phyloP scores from a whole-genome alignment of 306 rosid genomes.

The Ochetophila trinervis region DNA sequence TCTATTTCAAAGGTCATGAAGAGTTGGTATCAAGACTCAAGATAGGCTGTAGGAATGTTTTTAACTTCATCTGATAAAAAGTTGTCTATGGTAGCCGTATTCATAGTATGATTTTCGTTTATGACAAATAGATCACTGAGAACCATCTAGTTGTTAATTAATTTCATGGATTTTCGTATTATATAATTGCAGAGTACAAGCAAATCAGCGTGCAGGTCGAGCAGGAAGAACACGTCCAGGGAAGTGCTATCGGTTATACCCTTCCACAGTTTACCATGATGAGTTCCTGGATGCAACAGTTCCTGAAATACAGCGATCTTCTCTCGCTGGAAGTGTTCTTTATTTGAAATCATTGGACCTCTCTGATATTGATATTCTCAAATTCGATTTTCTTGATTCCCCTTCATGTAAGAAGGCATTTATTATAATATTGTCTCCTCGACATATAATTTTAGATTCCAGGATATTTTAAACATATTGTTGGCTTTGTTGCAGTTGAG shows the following conservation, averaged over 20 bases:
- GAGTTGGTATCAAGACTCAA: too few relatives aligned
- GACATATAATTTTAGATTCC: not conserved
- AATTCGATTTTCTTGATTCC: constrained; percentile 88
- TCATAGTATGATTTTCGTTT: not conserved
- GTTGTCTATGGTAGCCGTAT: too few relatives aligned
- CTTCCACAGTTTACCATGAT: constrained; percentile 60
- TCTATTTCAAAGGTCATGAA: too few relatives aligned
- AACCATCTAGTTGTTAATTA: not conserved
- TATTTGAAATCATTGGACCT: constrained; percentile 96
- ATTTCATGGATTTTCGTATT: not conserved
- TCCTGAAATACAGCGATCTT: constrained; percentile 95
- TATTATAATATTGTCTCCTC: not conserved
- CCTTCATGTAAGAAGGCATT: constrained; percentile 58
- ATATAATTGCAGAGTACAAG: constrained; percentile 75
- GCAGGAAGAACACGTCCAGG: constrained; percentile 98
- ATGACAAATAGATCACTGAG: not conserved
- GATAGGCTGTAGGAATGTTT: too few relatives aligned
- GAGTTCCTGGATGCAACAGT: constrained; percentile 83
- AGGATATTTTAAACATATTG: constrained; percentile 25
- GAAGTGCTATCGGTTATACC: constrained; percentile 88
- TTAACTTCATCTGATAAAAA: too few relatives aligned
- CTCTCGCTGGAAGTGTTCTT: constrained; percentile 92
- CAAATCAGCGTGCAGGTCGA: constrained; percentile 92
- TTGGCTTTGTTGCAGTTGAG: constrained; percentile 65
- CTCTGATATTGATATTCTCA: constrained; percentile 85